Evolutionary conservation across 228 moss, liverwort and hornwort genomes (phyloP), one percentile per base, ranked within the genome.

Genomic region (Sphagnum magellanicum): DNA sequence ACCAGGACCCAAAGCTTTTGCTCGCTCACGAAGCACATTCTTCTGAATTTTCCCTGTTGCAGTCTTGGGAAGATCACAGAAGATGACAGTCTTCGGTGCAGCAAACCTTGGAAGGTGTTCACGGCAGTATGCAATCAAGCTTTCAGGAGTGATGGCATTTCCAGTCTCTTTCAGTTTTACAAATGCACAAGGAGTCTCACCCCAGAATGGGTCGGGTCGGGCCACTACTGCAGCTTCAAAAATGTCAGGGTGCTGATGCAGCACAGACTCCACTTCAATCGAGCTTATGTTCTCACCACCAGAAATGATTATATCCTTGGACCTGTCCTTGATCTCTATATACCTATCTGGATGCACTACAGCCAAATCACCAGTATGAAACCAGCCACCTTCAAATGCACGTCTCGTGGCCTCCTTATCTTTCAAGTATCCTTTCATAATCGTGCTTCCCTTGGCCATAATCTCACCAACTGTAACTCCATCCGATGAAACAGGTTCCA

Each of bases 271-370:
- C 15, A 94, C 71, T 74, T 94, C 94, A 48, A 94, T 82, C 12
- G 91, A 91, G 74, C 91, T 88, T 52, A 94, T 94, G 58, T 91
- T 94, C 60, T 94, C 91, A 9, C 94, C 91, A 10, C 91, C 91
- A 0, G 94, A 94, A n/a, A 94, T 90, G 32, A 94, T 91, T 6
- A 94, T 81, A 51, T 94, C 91, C 58, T 91, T 94, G 1, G 87
- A 88, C 4, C 94, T 74, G 66, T 91, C 90, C 81, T 88, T 90
- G 70, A 91, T 73, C 66, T 88, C 81, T 32, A 91, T 70, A 64
- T 91, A 94, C 6, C 91, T 86, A 52, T 94, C 91, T 6, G 78
- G 72, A 69, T 91, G 88, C 52, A 89, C 72, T 0, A 91, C 91
- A 10, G 70, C 94, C 15, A 91, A 62, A 73, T 94, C 93, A 14